Conservation (phyloP, 371 early-diverging fungal species). For the Rhizomucor pusillus region DNA sequence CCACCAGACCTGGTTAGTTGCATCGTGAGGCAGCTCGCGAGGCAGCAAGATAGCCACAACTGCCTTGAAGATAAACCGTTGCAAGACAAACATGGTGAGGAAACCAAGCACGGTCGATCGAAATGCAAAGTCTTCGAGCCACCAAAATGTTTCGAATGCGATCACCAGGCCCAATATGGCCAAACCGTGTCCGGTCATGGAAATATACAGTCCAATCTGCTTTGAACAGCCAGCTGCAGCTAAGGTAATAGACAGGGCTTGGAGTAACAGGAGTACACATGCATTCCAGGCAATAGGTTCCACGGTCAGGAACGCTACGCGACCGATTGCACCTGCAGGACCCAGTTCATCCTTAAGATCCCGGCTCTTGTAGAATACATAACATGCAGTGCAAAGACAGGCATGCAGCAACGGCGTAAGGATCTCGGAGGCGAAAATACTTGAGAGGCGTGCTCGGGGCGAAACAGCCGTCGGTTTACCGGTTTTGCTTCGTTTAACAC, state of each 20-base stretch:
- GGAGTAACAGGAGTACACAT: constrained; percentile 59
- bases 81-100: constrained; percentile 62
- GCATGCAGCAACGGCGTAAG: constrained; percentile 74
- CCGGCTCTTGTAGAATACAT: constrained; percentile 56
- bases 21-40: constrained; percentile 77
- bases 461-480: constrained; percentile 39
- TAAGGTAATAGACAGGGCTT: constrained; percentile 64
- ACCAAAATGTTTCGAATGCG: constrained; percentile 67
- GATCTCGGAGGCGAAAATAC: constrained; percentile 75
- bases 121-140: constrained; percentile 61
- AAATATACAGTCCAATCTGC: constrained; percentile 66
- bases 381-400: constrained; percentile 56
- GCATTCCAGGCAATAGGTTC: constrained; percentile 74
- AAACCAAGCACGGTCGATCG: constrained; percentile 66
- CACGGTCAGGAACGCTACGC: constrained; percentile 58
- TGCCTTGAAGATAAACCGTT: constrained; percentile 70
- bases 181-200: constrained; percentile 60
- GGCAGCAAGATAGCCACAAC: constrained; percentile 71
- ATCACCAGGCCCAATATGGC: constrained; percentile 60
- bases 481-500: constrained; percentile 53
- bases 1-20: constrained; percentile 89
- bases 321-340: constrained; percentile 39
- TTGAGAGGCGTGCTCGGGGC: constrained; percentile 67
- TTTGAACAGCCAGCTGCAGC: constrained; percentile 51
- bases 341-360: constrained; percentile 29